Conservation (phyloP, 495 filamentous ascomycete species). For the Daldinia bambusicola region DNA sequence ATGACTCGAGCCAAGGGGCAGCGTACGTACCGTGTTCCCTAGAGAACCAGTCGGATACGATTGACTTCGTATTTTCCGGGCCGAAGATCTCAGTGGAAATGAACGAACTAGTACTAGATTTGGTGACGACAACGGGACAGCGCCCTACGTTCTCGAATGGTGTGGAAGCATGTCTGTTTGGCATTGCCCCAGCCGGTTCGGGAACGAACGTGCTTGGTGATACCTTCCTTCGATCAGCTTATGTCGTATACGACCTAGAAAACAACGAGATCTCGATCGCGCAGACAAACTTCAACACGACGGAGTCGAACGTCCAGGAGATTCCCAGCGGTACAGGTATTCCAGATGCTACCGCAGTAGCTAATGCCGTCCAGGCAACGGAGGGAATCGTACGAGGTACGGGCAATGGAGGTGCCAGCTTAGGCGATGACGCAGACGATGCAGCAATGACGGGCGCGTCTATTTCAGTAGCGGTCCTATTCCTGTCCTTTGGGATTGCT, state of each 20-base stretch:
- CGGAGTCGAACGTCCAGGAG: constrained; percentile 70
- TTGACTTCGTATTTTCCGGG: constrained; percentile 76
- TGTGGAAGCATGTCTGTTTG: constrained; percentile 73
- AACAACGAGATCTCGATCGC: constrained; percentile 91
- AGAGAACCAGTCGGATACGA: constrained; percentile 62
- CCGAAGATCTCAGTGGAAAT: constrained; percentile 77
- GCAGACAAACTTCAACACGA: constrained; percentile 84
- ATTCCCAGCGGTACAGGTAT: constrained; percentile 75
- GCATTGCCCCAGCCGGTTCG: constrained; percentile 75
- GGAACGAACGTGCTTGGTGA: constrained; percentile 82
- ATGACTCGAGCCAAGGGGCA: constrained; percentile 63
- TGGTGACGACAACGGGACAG: constrained; percentile 58
- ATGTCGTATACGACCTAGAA: constrained; percentile 88
- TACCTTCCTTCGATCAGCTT: constrained; percentile 91
- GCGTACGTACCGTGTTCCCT: constrained; percentile 80
- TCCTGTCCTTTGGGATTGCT: constrained; percentile 29
- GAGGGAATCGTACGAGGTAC: constrained; percentile 46
- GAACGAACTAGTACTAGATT: constrained; percentile 79
- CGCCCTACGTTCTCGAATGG: constrained; percentile 70
- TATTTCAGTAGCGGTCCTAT: constrained; percentile 19
- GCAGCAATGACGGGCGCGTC: constrained; percentile 13
- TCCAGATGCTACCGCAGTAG: constrained; percentile 75
- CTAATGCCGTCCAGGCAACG: constrained; percentile 69
- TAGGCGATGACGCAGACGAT: constrained; percentile 10
- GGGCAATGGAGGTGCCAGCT: constrained; percentile 38